A percentile compares a stretch with the other conserved stretches of the same genome.
Evolutionary conservation across 352 stramenopile species (phyloP).

Genomic region (Globisporangium polare): DNA sequence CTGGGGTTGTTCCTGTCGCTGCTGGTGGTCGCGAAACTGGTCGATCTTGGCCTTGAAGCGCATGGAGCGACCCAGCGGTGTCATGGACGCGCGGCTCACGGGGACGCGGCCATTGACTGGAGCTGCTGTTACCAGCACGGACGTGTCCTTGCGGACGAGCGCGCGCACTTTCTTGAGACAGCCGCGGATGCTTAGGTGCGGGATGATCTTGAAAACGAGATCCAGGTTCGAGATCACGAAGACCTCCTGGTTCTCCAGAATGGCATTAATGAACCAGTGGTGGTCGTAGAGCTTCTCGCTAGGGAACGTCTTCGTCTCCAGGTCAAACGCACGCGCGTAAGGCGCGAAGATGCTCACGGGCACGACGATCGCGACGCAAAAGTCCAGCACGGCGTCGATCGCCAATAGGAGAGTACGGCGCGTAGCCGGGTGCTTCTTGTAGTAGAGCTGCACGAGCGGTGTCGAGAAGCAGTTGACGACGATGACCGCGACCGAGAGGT

Average conservation of each 20-base stretch:
- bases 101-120: not conserved
- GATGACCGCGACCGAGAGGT: slow-evolving; percentile 35
- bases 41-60: slow-evolving; percentile 14
- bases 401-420: slow-evolving; percentile 3
- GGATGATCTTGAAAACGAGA: slow-evolving; percentile 20
- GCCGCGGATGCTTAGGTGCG: slow-evolving; percentile 16
- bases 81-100: not conserved
- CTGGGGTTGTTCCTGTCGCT: not conserved
- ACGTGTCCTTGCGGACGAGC: slow-evolving; percentile 18
- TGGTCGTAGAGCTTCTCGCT: slow-evolving; percentile 16
- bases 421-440: slow-evolving; percentile 7
- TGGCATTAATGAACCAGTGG: slow-evolving; percentile 14
- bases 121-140: not conserved
- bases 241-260: slow-evolving; percentile 19
- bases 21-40: slow-evolving; percentile 4
- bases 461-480: slow-evolving; percentile 24
- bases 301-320: slow-evolving; percentile 3
- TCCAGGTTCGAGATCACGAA: slow-evolving; percentile 17
- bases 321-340: slow-evolving; percentile 10
- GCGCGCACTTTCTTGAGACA: slow-evolving; percentile 17
- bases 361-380: slow-evolving; percentile 12
- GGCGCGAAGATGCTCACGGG: slow-evolving; percentile 18
- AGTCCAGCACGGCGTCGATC: slow-evolving; percentile 15
- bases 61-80: not conserved
- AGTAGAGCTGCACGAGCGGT: slow-evolving; percentile 10